phyloP scores from a whole-genome alignment of 2,329 filamentous ascomycete genomes.

The Cytospora paraplurivora region DNA sequence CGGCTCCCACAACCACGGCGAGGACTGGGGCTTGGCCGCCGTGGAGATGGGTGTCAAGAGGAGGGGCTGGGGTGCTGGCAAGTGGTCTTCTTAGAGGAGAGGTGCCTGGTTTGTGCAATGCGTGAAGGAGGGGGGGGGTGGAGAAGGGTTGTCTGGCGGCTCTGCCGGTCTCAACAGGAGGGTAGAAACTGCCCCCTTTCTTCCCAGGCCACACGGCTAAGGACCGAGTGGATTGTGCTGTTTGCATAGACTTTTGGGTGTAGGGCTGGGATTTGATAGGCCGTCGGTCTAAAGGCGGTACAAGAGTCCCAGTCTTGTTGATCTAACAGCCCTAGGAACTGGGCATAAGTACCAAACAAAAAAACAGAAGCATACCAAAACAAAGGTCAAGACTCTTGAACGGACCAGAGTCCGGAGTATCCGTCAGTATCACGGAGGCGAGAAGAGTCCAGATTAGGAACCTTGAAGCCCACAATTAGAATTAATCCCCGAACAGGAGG shows the following conservation, averaged over 20 bases:
- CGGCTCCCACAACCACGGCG: conserved; percentile 85
- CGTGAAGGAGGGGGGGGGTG: background rate
- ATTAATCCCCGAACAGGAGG: conserved; percentile 23
- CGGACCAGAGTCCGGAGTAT: background rate
- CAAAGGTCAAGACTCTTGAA: background rate
- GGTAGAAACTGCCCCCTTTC: background rate
- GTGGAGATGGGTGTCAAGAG: conserved; percentile 93
- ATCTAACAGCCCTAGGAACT: background rate
- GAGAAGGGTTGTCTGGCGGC: background rate
- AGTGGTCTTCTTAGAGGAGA: conserved; percentile 46
- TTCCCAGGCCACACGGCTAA: background rate
- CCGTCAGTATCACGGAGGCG: background rate
- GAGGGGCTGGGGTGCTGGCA: conserved; percentile 77
- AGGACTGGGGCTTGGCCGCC: conserved; percentile 93
- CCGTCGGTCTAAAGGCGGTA: background rate
- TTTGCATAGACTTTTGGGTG: background rate
- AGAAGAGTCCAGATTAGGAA: background rate
- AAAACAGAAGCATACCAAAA: too few species aligned
- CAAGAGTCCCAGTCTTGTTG: background rate
- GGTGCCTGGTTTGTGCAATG: background rate
- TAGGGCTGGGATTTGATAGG: background rate
- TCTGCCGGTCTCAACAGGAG: background rate
- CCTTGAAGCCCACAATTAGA: conserved; percentile 25
- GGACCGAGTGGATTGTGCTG: background rate
- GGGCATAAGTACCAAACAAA: background rate